Conservation (phyloP, 2,329 filamentous ascomycete genomes). For the Aspergillus sp. region DNA sequence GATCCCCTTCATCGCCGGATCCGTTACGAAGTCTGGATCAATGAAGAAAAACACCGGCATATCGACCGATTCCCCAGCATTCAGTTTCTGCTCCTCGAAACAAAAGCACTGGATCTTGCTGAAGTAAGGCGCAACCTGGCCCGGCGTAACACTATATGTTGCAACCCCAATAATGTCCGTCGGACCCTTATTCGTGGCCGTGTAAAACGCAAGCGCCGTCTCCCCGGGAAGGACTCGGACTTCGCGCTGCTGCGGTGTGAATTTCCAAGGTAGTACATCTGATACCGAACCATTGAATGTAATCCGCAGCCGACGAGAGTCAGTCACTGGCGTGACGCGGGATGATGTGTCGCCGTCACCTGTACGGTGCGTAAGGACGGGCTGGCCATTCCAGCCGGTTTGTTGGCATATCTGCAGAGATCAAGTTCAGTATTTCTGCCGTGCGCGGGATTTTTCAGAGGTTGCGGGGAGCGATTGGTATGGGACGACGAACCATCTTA, state of each 20-base stretch:
- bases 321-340: conserved; percentile 76
- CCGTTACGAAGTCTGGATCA: conserved; percentile 89
- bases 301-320: conserved; percentile 82
- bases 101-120: conserved; percentile 99
- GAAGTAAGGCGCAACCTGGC: conserved; percentile 94
- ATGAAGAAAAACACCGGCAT: conserved; percentile 99
- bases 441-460: not conserved
- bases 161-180: conserved; percentile 97
- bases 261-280: conserved; percentile 95
- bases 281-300: conserved; percentile 96
- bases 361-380: conserved; percentile 76
- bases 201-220: conserved; percentile 96
- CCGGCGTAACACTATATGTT: conserved; percentile 95
- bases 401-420: conserved; percentile 49
- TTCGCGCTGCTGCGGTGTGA: conserved; percentile 93
- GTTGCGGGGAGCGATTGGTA: not conserved
- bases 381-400: conserved; percentile 83
- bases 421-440: not conserved
- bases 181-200: conserved; percentile 84
- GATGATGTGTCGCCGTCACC: conserved; percentile 66
- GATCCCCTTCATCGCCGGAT: conserved; percentile 88
- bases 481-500: conserved; percentile 56
- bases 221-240: conserved; percentile 93
- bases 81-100: conserved; percentile 93
- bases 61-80: conserved; percentile 94